Conservation (phyloP, 306 rosid genomes). For the Citrullus colocynthis region DNA sequence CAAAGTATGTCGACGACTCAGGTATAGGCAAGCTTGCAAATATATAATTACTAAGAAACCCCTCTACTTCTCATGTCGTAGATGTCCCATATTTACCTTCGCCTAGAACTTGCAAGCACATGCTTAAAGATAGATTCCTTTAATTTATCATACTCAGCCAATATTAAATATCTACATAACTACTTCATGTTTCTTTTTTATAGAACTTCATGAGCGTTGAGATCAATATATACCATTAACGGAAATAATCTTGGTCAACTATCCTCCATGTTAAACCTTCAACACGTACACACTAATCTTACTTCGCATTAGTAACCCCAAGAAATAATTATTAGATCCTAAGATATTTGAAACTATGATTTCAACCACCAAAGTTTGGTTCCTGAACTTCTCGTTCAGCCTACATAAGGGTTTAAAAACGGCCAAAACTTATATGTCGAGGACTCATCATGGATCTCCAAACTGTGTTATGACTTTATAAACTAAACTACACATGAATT, state of each 20-base stretch:
- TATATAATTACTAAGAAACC: not conserved
- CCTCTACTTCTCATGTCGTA: not conserved
- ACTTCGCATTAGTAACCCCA: not conserved
- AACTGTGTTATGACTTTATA: not conserved
- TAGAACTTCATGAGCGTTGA: not conserved
- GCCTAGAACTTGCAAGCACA: not conserved
- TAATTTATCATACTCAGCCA: too few species aligned
- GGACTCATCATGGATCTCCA: not conserved
- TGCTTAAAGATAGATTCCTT: not conserved
- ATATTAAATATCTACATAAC: too few species aligned
- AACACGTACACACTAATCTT: not conserved
- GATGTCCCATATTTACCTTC: not conserved
- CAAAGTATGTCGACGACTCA: not conserved
- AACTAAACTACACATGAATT: not conserved
- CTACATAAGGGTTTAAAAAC: not conserved
- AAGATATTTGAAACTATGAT: not conserved
- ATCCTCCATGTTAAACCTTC: not conserved
- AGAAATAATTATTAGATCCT: not conserved
- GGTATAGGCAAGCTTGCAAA: not conserved
- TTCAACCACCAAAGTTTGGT: not conserved
- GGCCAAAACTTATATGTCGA: not conserved
- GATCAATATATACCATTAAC: not conserved
- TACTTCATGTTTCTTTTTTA: too few species aligned
- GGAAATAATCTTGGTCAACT: not conserved
- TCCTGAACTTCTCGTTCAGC: not conserved